Evolutionary conservation across 768 basidiomycete species (phyloP).

Genomic region (Hypsizygus marmoreus): DNA sequence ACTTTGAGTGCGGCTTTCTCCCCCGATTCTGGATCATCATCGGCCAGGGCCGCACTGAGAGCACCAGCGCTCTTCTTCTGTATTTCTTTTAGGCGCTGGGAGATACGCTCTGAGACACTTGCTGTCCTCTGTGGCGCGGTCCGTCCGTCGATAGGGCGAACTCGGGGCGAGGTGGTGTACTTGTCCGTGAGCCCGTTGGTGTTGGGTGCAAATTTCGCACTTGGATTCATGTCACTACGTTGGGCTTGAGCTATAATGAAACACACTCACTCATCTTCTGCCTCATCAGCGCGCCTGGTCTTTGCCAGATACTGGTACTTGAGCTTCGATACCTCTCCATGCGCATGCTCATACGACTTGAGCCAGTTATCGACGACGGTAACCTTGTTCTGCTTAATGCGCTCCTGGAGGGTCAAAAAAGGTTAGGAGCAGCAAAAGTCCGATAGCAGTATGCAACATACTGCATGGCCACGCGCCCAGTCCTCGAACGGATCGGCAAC

Average conservation of each 20-base stretch:
- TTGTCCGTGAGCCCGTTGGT: slow-evolving; percentile 58
- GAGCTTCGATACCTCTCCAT: slow-evolving; percentile 68
- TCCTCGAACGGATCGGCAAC: slow-evolving; percentile 80
- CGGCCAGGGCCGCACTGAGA: slow-evolving; percentile 29
- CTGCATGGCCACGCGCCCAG: slow-evolving; percentile 80
- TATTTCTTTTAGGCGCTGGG: slow-evolving; percentile 79
- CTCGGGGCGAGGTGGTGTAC: slow-evolving; percentile 79
- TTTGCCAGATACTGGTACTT: slow-evolving; percentile 79
- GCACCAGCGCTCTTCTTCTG: slow-evolving; percentile 56
- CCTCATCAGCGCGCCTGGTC: slow-evolving; percentile 84
- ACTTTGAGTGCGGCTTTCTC: slow-evolving; percentile 51
- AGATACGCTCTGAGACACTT: slow-evolving; percentile 87
- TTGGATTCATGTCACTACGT: slow-evolving; percentile 27
- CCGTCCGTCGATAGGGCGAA: slow-evolving; percentile 59
- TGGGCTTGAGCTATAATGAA: slow-evolving; percentile 8
- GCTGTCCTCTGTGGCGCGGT: slow-evolving; percentile 62
- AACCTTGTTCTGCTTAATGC: slow-evolving; percentile 58
- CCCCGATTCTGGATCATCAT: slow-evolving; percentile 34
- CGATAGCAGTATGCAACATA: slow-evolving; percentile 26
- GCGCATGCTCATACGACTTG: slow-evolving; percentile 67
- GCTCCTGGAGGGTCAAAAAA: slow-evolving; percentile 43
- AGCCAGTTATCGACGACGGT: slow-evolving; percentile 69
- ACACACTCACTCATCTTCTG: slow-evolving; percentile 86
- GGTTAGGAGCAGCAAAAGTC: slow-evolving; percentile 10
- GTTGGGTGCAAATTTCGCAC: slow-evolving; percentile 87